These are phyloP conservation scores for Tetracladium setigerum DNA, from an alignment of 495 filamentous ascomycete genomes.

Conservation along the genomic window DNA sequence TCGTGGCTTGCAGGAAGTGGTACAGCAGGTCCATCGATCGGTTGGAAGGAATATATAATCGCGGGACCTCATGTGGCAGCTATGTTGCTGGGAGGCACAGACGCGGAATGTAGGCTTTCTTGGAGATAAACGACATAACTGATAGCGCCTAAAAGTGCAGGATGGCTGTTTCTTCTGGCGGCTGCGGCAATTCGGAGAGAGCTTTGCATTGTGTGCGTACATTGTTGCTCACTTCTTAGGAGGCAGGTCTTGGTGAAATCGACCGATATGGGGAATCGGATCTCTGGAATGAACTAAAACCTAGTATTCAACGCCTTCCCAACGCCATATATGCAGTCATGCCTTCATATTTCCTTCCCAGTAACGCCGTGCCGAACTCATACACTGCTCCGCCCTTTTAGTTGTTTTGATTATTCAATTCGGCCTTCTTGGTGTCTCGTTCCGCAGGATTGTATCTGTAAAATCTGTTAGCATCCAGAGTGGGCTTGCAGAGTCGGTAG, in stretches of 20 bases:
- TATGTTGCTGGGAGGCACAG: conserved; percentile 12
- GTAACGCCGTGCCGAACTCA: conserved; percentile 5
- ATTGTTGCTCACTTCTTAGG: background rate
- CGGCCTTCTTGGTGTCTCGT: conserved; percentile 22
- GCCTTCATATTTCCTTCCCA: background rate
- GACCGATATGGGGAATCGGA: conserved; percentile 7
- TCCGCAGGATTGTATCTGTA: conserved; percentile 25
- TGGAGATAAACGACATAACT: background rate
- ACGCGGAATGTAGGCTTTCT: background rate
- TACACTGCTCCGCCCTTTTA: background rate
- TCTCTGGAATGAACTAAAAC: background rate
- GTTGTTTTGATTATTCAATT: conserved; percentile 8
- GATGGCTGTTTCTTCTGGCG: background rate
- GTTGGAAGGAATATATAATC: background rate
- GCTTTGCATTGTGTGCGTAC: background rate
- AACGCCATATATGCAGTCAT: conserved; percentile 15
- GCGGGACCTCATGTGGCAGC: conserved; percentile 2
- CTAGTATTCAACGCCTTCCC: conserved; percentile 10
- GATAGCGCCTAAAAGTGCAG: too few relatives aligned
- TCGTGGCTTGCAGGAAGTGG: conserved; percentile 6
- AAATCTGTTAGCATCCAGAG: conserved; percentile 1
- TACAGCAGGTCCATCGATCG: conserved; percentile 3
- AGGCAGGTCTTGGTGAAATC: conserved; percentile 3
- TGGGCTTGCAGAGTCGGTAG: background rate
- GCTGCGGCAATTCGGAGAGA: conserved; percentile 1